A percentile compares a stretch with the other conserved stretches of the same genome.
Evolutionary conservation across 352 stramenopile species (phyloP).

Genomic region (Pythium scleroteichum): DNA sequence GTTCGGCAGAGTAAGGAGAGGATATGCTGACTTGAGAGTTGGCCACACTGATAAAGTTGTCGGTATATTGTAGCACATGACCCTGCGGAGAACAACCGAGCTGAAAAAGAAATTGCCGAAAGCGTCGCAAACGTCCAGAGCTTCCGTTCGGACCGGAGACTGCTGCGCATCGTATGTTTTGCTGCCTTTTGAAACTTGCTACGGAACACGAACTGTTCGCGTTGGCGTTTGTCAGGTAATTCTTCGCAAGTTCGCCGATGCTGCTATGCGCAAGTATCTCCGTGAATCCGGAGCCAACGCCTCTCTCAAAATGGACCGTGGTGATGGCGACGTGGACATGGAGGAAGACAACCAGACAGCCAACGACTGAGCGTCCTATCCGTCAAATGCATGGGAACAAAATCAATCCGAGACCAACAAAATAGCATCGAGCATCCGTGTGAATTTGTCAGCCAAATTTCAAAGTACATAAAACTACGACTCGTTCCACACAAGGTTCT

Average conservation of each 20-base stretch:
- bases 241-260: constrained; percentile 65
- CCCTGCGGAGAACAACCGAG: constrained; percentile 49
- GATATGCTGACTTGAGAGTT: too few relatives aligned
- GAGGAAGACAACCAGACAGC: constrained; percentile 28
- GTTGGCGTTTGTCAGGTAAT: constrained; percentile 41
- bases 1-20: constrained; percentile 48
- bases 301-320: neutral
- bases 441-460: constrained; percentile 2
- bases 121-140: constrained; percentile 76
- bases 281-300: constrained; percentile 36
- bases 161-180: constrained; percentile 59
- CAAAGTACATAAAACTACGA: constrained; percentile 27
- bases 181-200: neutral
- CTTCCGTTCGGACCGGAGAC: constrained; percentile 76
- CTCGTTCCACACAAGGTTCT: neutral
- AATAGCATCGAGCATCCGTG: too few relatives aligned
- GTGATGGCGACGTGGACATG: constrained; percentile 15
- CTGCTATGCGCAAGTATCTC: constrained; percentile 64
- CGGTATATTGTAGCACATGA: constrained; percentile 32
- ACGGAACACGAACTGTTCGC: neutral
- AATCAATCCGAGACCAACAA: too few relatives aligned
- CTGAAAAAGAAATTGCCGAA: constrained; percentile 54
- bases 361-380: neutral
- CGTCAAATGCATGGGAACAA: too few relatives aligned
- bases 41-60: neutral